phyloP scores from a whole-genome alignment of 805 yeast genomes.

The Teunomyces pallodes region DNA sequence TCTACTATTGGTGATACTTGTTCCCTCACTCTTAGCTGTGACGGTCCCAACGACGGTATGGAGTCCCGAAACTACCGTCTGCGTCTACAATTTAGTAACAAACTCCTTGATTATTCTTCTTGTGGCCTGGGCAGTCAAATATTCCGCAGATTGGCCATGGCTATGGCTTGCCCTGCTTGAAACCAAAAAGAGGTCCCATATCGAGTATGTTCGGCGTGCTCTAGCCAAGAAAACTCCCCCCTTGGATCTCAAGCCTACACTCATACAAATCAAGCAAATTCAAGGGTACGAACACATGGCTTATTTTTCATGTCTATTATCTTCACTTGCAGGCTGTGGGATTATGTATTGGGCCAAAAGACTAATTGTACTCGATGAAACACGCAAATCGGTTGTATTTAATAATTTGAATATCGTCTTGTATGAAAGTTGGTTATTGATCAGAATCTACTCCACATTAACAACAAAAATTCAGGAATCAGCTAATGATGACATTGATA shows the following conservation, averaged over 20 bases:
- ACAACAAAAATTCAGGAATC: not conserved
- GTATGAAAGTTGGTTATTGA: constrained; percentile 32
- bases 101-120: constrained; percentile 30
- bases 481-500: not conserved
- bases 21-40: constrained; percentile 28
- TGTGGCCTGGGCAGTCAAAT: constrained; percentile 33
- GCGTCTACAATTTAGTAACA: constrained; percentile 25
- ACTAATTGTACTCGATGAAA: constrained; percentile 23
- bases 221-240: not conserved
- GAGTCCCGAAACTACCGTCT: constrained; percentile 9
- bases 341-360: constrained; percentile 29
- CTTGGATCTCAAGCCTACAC: not conserved
- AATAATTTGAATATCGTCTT: constrained; percentile 35
- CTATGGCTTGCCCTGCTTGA: constrained; percentile 32
- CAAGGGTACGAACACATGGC: constrained; percentile 20
- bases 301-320: constrained; percentile 21
- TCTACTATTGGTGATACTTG: constrained; percentile 6
- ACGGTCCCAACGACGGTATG: constrained; percentile 16
- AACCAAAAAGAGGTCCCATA: constrained; percentile 12
- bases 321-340: constrained; percentile 24
- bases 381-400: constrained; percentile 26
- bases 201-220: constrained; percentile 14
- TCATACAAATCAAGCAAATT: constrained; percentile 9
- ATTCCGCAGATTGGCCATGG: constrained; percentile 43
- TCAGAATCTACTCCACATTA: constrained; percentile 22